phyloP scores from a whole-genome alignment of 805 yeast species.

The Metschnikowia picachoensis region DNA sequence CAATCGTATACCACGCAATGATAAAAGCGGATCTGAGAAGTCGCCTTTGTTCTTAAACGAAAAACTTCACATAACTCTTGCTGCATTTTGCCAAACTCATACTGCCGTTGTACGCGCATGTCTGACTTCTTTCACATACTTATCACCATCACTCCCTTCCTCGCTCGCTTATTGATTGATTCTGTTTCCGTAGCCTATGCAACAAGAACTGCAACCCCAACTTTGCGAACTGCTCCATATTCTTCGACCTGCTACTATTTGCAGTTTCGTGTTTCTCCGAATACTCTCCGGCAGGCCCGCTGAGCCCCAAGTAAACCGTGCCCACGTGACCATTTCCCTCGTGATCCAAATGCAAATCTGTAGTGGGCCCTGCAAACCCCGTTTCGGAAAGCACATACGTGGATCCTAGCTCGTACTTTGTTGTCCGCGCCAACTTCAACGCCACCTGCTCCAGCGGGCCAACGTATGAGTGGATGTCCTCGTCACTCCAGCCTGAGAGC shows the following conservation, averaged over 20 bases:
- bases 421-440: constrained; percentile 68
- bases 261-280: constrained; percentile 47
- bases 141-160: neutral
- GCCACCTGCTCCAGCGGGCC: constrained; percentile 82
- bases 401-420: constrained; percentile 76
- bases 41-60: neutral
- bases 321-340: constrained; percentile 45
- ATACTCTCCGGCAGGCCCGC: constrained; percentile 58
- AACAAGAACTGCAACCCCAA: constrained; percentile 60
- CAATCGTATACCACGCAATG: too few relatives aligned
- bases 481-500: constrained; percentile 73
- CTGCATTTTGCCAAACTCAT: neutral
- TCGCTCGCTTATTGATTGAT: neutral
- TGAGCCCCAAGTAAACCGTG: constrained; percentile 65
- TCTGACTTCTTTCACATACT: too few relatives aligned
- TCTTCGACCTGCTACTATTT: constrained; percentile 49
- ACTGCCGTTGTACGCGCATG: too few relatives aligned
- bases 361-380: constrained; percentile 81
- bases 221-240: constrained; percentile 75
- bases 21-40: too few relatives aligned
- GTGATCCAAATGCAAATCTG: constrained; percentile 35
- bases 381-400: constrained; percentile 81
- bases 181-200: constrained; percentile 33
- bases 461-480: constrained; percentile 67
- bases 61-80: neutral